phyloP scores from a whole-genome alignment of 768 basidiomycete species.

The Chalciporus sphaerocephalus region DNA sequence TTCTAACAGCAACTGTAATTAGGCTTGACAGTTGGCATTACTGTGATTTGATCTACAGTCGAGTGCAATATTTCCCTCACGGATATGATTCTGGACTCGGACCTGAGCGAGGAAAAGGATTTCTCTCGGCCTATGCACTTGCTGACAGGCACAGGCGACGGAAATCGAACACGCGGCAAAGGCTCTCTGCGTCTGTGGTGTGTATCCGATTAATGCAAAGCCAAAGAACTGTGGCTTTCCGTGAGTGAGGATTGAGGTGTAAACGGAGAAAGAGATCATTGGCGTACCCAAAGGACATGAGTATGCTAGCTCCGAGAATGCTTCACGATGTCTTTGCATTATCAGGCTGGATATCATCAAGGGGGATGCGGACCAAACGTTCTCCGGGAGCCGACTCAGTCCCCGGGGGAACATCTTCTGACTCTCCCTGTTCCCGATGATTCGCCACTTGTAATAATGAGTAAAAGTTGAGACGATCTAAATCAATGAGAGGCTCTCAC shows the following conservation, averaged over 20 bases:
- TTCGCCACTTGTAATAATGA: conserved; percentile 42
- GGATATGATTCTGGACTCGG: background rate
- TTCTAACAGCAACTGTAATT: background rate
- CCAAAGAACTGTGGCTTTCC: background rate
- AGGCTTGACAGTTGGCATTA: background rate
- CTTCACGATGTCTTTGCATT: conserved; percentile 11
- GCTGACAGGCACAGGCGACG: background rate
- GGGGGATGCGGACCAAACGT: conserved; percentile 67
- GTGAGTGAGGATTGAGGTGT: background rate
- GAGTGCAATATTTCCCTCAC: background rate
- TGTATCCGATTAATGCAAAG: background rate
- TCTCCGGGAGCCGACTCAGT: conserved; percentile 41
- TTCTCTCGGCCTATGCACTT: background rate
- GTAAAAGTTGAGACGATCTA: background rate
- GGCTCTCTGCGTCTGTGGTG: background rate
- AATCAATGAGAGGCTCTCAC: conserved; percentile 40
- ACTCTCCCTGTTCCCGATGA: conserved; percentile 33
- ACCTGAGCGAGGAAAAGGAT: background rate
- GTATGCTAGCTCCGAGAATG: background rate
- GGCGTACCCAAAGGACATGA: background rate
- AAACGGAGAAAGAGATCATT: background rate
- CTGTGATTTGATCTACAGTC: background rate
- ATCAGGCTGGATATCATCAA: conserved; percentile 54
- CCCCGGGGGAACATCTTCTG: conserved; percentile 18
- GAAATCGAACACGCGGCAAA: background rate